Percentiles rank a stretch among this genome's conserved stretches.
phyloP scores from a whole-genome alignment of 495 filamentous ascomycete genomes.

The Penicillium odoratum region DNA sequence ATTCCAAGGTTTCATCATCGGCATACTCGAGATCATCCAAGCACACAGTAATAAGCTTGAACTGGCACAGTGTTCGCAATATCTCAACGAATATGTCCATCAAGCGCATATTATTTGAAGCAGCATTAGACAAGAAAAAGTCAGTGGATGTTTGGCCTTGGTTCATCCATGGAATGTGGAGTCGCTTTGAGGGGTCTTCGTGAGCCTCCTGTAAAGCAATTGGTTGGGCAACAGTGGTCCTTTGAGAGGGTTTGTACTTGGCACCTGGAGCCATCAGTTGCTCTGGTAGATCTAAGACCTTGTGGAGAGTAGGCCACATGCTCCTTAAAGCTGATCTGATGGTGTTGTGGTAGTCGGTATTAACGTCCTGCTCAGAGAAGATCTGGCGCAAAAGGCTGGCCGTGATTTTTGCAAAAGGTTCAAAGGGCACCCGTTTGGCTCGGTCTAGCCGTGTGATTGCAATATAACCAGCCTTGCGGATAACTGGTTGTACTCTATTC shows the following conservation, averaged over 20 bases:
- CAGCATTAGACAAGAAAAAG: conserved; percentile 66
- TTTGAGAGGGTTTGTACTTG: conserved; percentile 38
- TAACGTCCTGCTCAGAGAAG: conserved; percentile 84
- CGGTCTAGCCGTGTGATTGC: conserved; percentile 83
- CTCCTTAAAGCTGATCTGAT: conserved; percentile 71
- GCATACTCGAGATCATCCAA: conserved; percentile 87
- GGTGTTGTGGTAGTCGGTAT: conserved; percentile 75
- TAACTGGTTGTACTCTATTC: conserved; percentile 71
- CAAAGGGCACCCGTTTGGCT: conserved; percentile 77
- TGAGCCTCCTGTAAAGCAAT: conserved; percentile 28
- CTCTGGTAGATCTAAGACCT: conserved; percentile 76
- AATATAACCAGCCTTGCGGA: conserved; percentile 75
- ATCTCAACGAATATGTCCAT: conserved; percentile 84
- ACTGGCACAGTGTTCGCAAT: conserved; percentile 71
- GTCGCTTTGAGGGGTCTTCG: conserved; percentile 37
- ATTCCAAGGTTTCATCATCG: conserved; percentile 79
- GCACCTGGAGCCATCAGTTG: conserved; percentile 58
- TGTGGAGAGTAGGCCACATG: conserved; percentile 76
- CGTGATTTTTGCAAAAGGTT: conserved; percentile 75
- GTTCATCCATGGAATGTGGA: conserved; percentile 35
- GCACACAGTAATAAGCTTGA: conserved; percentile 79
- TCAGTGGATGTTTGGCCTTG: conserved; percentile 62
- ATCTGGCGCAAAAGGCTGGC: conserved; percentile 86
- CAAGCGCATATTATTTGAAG: conserved; percentile 72
- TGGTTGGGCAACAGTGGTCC: conserved; percentile 29